These are phyloP conservation scores for Cyclostephanos tholiformis DNA, from an alignment of 108 stramenopile genomes.

Conservation along the genomic window DNA sequence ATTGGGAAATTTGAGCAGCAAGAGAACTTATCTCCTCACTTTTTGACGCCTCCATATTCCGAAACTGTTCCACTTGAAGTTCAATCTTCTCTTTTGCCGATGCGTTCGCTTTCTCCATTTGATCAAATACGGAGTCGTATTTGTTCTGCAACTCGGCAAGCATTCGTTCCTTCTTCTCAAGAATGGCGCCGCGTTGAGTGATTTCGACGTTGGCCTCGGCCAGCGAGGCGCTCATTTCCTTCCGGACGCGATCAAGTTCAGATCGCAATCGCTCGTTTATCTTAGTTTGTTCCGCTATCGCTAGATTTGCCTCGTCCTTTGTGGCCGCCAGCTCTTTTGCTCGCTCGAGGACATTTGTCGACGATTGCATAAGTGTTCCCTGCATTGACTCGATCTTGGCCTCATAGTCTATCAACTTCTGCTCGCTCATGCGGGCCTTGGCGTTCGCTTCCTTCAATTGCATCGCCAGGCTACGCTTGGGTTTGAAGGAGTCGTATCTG, in stretches of 20 bases:
- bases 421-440: constrained; percentile 12
- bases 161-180: constrained; percentile 35
- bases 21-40: constrained; percentile 11
- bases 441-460: constrained; percentile 34
- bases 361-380: constrained; percentile 27
- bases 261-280: constrained; percentile 29
- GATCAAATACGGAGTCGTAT: constrained; percentile 13
- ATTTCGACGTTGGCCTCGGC: constrained; percentile 31
- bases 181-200: constrained; percentile 18
- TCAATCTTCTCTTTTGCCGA: constrained; percentile 16
- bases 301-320: constrained; percentile 20
- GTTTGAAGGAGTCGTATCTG: constrained; percentile 28
- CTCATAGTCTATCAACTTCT: constrained; percentile 28
- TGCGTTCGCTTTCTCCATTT: constrained; percentile 20
- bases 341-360: constrained; percentile 12
- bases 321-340: constrained; percentile 19
- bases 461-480: constrained; percentile 4
- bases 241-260: constrained; percentile 21
- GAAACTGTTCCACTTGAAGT: constrained; percentile 5
- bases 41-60: background rate
- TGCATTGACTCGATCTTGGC: constrained; percentile 24
- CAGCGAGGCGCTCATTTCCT: constrained; percentile 39
- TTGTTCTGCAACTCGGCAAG: constrained; percentile 33
- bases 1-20: constrained; percentile 7
- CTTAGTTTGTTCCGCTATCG: constrained; percentile 17